Evolutionary conservation across 1,139 yeast species (phyloP).

Genomic region (Lizanozyma gosingica): DNA sequence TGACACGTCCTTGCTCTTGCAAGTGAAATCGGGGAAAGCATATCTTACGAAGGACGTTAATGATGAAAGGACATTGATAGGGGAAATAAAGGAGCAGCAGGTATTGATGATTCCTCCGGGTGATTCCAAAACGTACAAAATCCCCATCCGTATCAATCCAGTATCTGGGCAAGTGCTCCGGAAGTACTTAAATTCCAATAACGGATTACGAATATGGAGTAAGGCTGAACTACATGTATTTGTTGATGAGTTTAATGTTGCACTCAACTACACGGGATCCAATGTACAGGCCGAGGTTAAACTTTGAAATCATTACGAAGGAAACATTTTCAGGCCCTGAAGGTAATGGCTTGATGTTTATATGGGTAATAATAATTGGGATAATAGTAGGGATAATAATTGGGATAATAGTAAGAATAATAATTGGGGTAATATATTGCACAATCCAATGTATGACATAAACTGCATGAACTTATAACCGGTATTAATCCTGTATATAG

Average conservation of each 20-base stretch:
- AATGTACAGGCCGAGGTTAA: neutral
- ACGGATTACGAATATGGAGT: neutral
- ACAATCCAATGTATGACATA: too few relatives aligned
- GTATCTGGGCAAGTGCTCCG: neutral
- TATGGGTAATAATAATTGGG: too few relatives aligned
- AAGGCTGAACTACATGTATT: neutral
- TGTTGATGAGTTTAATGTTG: neutral
- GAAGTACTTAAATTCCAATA: neutral
- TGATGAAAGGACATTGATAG: slow-evolving; percentile 12
- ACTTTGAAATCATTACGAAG: neutral
- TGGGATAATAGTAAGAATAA: too few relatives aligned
- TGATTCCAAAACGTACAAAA: slow-evolving; percentile 10
- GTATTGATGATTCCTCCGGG: slow-evolving; percentile 15
- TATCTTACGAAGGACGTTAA: slow-evolving; percentile 1
- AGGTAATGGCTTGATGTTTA: too few relatives aligned
- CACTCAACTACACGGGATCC: neutral
- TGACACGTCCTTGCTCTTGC: slow-evolving; percentile 12
- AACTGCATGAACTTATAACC: too few relatives aligned
- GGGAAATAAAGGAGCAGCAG: slow-evolving; percentile 11
- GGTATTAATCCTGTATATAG: too few relatives aligned
- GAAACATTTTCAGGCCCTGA: too few relatives aligned
- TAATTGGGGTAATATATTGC: too few relatives aligned
- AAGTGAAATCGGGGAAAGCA: slow-evolving; percentile 13
- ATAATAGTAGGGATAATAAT: too few relatives aligned
- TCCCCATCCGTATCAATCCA: neutral